Percentiles rank a stretch among this genome's conserved stretches.
Conservation (phyloP, 192 early-diverging fungal species). For the Pecoramyces ruminantium region DNA sequence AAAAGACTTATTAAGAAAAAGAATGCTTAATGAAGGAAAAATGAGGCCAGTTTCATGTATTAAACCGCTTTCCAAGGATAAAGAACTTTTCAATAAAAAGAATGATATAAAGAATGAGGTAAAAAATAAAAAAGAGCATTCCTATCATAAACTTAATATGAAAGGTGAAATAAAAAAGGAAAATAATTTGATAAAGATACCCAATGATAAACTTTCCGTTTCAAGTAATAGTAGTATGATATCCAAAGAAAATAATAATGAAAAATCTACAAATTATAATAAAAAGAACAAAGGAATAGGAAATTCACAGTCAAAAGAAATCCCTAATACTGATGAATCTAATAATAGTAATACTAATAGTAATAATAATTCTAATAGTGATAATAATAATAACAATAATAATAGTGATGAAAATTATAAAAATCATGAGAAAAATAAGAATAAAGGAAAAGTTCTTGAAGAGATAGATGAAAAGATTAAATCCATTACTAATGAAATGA, state of each 20-base stretch:
- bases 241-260: background rate
- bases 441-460: too few species aligned
- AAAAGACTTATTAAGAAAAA: background rate
- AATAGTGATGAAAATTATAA: too few species aligned
- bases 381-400: too few species aligned
- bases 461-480: too few species aligned
- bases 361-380: too few species aligned
- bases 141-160: background rate
- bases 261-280: too few species aligned
- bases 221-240: background rate
- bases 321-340: background rate
- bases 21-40: background rate
- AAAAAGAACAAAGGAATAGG: too few species aligned
- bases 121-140: background rate
- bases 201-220: background rate
- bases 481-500: too few species aligned
- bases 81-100: background rate
- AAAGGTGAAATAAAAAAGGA: background rate
- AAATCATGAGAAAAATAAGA: too few species aligned
- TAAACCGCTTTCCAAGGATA: background rate
- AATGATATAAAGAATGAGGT: background rate
- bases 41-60: background rate
- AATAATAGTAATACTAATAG: background rate
- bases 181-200: background rate
- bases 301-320: too few species aligned